A percentile compares a stretch with the other conserved stretches of the same genome.
Conservation (phyloP, 2,329 filamentous ascomycete species). For the Cordyceps farinosa region DNA sequence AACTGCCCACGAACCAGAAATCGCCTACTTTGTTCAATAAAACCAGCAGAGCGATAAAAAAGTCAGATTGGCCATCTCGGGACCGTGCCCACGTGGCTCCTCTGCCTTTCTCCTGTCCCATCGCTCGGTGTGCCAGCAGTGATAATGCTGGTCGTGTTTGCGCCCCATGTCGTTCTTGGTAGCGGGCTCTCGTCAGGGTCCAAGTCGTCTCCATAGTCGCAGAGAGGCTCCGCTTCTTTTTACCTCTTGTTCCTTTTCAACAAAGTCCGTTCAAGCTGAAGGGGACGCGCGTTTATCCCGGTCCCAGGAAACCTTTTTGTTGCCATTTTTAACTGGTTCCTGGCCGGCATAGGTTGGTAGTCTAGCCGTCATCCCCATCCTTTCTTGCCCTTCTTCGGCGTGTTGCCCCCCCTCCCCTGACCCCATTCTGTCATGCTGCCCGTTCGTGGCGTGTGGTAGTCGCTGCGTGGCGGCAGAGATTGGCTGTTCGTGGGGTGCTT, state of each 20-base stretch:
- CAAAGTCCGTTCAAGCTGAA: background rate
- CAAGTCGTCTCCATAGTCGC: background rate
- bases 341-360: no score
- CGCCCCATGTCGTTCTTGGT: background rate
- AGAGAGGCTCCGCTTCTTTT: background rate
- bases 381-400: no score
- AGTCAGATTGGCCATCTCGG: background rate
- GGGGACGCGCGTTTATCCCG: constrained; percentile 14
- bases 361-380: no score
- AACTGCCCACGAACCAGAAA: no score
- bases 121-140: no score
- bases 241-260: background rate
- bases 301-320: background rate
- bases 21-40: no score
- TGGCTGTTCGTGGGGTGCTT: background rate
- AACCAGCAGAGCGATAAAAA: background rate
- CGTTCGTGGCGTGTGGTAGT: no score
- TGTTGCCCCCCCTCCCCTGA: no score
- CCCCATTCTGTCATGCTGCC: no score
- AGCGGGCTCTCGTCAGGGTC: background rate
- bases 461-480: background rate
- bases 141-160: no score
- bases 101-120: no score
- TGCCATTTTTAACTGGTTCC: background rate
- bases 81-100: background rate